Evolutionary conservation across 2,329 filamentous ascomycete genomes (phyloP).

Genomic region (Colletotrichum eremochloae): DNA sequence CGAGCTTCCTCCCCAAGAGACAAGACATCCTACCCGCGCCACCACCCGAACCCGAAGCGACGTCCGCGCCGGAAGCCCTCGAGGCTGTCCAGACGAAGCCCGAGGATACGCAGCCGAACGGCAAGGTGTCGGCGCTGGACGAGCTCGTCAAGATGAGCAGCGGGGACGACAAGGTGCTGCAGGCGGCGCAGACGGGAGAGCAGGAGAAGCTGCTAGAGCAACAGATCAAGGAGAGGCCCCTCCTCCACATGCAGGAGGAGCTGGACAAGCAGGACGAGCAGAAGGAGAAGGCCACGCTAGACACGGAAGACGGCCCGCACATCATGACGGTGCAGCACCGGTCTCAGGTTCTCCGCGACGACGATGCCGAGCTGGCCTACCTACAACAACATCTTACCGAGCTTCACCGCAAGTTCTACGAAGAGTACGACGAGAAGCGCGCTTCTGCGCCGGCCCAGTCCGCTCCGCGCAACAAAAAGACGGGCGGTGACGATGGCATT

Average conservation of each 20-base stretch:
- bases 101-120: slow-evolving; percentile 26
- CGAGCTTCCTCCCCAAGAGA: slow-evolving; percentile 91
- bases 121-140: slow-evolving; percentile 68
- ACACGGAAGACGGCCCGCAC: slow-evolving; percentile 55
- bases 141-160: slow-evolving; percentile 83
- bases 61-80: slow-evolving; percentile 7
- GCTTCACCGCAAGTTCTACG: slow-evolving; percentile 85
- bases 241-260: slow-evolving; percentile 92
- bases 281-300: slow-evolving; percentile 61
- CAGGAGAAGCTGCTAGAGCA: slow-evolving; percentile 90
- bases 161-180: slow-evolving; percentile 74
- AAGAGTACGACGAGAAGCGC: slow-evolving; percentile 78
- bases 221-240: slow-evolving; percentile 88
- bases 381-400: slow-evolving; percentile 81
- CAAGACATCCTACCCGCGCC: slow-evolving; percentile 61
- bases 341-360: slow-evolving; percentile 87
- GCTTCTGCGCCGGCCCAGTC: slow-evolving; percentile 44
- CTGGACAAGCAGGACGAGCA: slow-evolving; percentile 87
- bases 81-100: background rate
- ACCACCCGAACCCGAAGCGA: slow-evolving; percentile 10
- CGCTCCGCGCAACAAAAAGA: slow-evolving; percentile 38
- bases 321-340: slow-evolving; percentile 48
- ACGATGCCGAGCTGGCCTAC: slow-evolving; percentile 84
- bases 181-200: slow-evolving; percentile 83
- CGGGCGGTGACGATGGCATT: slow-evolving; percentile 57